Conservation (phyloP, 1,284 basidiomycete genomes). For the Naganishia cerealis region DNA sequence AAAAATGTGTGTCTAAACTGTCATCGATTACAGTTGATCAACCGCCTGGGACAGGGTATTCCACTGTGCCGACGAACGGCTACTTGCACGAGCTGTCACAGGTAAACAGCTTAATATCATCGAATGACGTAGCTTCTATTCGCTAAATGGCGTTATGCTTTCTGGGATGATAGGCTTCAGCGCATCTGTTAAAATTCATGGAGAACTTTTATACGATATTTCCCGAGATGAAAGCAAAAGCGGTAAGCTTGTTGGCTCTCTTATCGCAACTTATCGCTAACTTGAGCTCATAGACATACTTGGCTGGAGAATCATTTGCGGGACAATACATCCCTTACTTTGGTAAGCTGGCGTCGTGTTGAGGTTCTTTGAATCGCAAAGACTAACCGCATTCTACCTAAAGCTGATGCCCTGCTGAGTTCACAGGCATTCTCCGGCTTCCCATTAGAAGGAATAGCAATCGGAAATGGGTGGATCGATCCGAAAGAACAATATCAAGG, state of each 20-base stretch:
- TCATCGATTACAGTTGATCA: constrained; percentile 72
- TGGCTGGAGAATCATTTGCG: constrained; percentile 92
- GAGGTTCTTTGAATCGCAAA: constrained; percentile 7
- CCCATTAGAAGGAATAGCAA: constrained; percentile 74
- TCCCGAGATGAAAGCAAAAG: constrained; percentile 78
- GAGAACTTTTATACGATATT: constrained; percentile 84
- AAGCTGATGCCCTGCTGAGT: constrained; percentile 76
- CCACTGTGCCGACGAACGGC: constrained; percentile 79
- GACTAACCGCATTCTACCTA: constrained; percentile 28
- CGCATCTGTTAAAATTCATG: constrained; percentile 80
- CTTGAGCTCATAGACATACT: constrained; percentile 67
- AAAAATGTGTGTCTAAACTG: not conserved
- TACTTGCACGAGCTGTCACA: constrained; percentile 78
- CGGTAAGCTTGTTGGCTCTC: constrained; percentile 62
- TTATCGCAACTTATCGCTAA: not conserved
- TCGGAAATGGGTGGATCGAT: constrained; percentile 98
- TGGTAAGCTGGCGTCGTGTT: constrained; percentile 57
- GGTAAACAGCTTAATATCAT: constrained; percentile 52
- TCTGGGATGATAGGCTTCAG: constrained; percentile 62
- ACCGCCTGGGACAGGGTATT: constrained; percentile 92
- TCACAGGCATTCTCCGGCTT: constrained; percentile 61
- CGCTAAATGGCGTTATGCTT: not conserved
- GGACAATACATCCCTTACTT: constrained; percentile 99
- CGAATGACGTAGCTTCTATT: too few species aligned
- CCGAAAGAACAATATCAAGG: constrained; percentile 82